Conservation (phyloP, 2,329 filamentous ascomycete species). For the Arthrobotrys megalospora region DNA sequence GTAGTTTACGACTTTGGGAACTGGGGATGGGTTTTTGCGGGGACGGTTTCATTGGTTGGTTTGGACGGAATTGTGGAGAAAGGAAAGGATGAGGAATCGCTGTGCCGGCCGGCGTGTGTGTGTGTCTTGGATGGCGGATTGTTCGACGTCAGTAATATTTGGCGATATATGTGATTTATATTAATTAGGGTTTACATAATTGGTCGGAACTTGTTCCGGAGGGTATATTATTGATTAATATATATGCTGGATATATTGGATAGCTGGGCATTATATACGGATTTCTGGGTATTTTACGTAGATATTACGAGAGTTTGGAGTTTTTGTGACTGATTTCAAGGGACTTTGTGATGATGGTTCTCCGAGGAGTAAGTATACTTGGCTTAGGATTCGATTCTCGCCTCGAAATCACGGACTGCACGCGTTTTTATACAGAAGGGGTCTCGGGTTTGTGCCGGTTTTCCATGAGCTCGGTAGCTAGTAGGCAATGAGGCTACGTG, state of each 20-base stretch:
- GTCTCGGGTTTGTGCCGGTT: too few species aligned
- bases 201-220: neutral
- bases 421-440: too few species aligned
- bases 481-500: too few species aligned
- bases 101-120: too few species aligned
- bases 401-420: too few species aligned
- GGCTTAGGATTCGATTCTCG: too few species aligned
- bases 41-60: constrained; percentile 1
- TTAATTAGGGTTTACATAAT: neutral
- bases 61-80: neutral
- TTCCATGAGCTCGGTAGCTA: too few species aligned
- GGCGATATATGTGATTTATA: constrained; percentile 3
- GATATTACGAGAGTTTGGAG: constrained; percentile 8
- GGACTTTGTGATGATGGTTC: too few species aligned
- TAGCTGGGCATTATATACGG: too few species aligned
- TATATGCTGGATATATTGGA: neutral
- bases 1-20: neutral
- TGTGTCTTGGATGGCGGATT: neutral
- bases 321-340: neutral
- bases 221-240: neutral
- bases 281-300: constrained; percentile 15
- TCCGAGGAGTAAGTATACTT: too few species aligned
- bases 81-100: too few species aligned
- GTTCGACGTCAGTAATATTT: constrained; percentile 16
- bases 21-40: neutral